Percentiles rank a stretch among this genome's conserved stretches.
phyloP scores from a whole-genome alignment of 106 monocot species.

The Ottelia alismoides region DNA sequence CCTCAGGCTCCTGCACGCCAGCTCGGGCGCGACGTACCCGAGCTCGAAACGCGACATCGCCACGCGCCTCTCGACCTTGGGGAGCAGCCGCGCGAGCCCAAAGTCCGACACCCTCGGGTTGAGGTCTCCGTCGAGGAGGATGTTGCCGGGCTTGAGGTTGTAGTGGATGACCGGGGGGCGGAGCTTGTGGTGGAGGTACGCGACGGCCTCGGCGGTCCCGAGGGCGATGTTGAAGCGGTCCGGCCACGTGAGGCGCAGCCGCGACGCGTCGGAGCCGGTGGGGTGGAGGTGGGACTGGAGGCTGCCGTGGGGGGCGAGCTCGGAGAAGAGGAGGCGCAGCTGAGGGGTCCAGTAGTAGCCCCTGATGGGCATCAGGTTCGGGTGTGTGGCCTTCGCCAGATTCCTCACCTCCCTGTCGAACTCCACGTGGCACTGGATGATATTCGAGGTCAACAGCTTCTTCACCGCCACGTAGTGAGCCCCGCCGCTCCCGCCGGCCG shows the following conservation, averaged over 20 bases:
- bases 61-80: constrained; percentile 35
- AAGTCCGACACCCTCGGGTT: constrained; percentile 62
- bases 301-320: constrained; percentile 51
- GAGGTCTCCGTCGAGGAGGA: constrained; percentile 44
- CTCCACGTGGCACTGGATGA: constrained; percentile 59
- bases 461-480: constrained; percentile 43
- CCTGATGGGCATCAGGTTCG: constrained; percentile 59
- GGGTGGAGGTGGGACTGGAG: constrained; percentile 41
- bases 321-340: constrained; percentile 69
- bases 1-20: constrained; percentile 62
- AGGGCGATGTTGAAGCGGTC: constrained; percentile 59
- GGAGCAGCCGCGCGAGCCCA: constrained; percentile 61
- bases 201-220: constrained; percentile 59
- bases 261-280: not conserved
- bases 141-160: constrained; percentile 77
- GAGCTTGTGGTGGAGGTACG: constrained; percentile 71
- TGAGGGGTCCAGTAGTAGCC: constrained; percentile 97
- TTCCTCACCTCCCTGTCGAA: constrained; percentile 75
- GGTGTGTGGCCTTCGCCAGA: constrained; percentile 68
- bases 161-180: constrained; percentile 79
- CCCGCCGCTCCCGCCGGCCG: constrained; percentile 33
- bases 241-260: constrained; percentile 39
- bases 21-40: constrained; percentile 84
- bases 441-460: constrained; percentile 44
- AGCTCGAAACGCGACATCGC: constrained; percentile 27